Base-by-base conservation (phyloP, 306 rosid species). In the Gleditsia sinensis region DNA sequence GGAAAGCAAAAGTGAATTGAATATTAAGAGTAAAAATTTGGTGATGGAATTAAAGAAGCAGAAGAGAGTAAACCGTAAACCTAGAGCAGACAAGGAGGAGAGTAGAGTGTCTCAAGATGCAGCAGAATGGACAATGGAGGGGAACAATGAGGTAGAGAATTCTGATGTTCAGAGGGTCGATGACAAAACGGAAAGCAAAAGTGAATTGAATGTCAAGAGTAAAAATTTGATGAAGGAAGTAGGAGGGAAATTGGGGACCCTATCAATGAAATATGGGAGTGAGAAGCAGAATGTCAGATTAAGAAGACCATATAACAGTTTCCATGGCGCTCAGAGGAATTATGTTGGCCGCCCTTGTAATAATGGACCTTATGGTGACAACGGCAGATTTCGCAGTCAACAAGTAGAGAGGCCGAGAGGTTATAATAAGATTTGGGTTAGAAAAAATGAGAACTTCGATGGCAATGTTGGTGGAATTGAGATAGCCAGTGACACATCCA, bases 341-440 rank as follows among this genome's bases (percentile, higher is more conserved):
- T 17, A 24, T 25, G 14, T 64, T 57, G 51, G 40, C 17, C 27
- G 20, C 17, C 6, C 13, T 28, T 9, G n/a, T 33, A 21, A 16
- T 9, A 12, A 2, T 43, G 27, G 46, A 32, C 43, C 32, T 67
- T 27, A 28, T 11, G 36, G 16, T 68, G n/a, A n/a, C n/a, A n/a
- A n/a, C n/a, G 24, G 16, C 36, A 66, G 28, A 21, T 3, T 24
- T 17, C 21, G 3, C 67, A 55, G 24, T 24, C 20, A 25, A 23
- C 40, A 9, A 45, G 72, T 20, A n/a, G 24, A 3, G 34, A 57
- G 65, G 24, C 59, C 1, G 66, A 71, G 56, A 23, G 68, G 59
- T 23, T 37, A 30, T 24, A 49, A 43, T 40, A 69, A 32, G 81
- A 74, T 85, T 66, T 88, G 93, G 93, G 87, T 84, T 56, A 86